Base-by-base conservation (phyloP, 2,329 filamentous ascomycete species). In the Cladophialophora yegresii region DNA sequence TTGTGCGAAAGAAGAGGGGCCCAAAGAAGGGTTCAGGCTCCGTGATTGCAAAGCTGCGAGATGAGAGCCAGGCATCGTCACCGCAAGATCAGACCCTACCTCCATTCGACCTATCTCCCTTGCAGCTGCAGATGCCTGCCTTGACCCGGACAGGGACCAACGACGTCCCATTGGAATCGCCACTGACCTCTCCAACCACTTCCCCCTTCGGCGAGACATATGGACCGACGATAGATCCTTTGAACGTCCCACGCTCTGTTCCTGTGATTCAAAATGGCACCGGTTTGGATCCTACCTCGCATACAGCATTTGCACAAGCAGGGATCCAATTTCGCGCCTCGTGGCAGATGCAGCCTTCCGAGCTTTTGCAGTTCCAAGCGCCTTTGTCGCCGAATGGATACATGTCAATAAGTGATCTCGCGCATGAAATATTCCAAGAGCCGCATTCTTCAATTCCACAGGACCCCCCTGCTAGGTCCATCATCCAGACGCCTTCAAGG, bases 21-120 rank as follows among this genome's bases (percentile, higher is more conserved):
- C 70, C 70, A 20, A 71, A 71, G 64, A 71, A 71, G 54, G 70
- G 70, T 32, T 71, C 70, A 49, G 70, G 70, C n/a, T 71, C 69
- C 7, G 69, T 71, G 28, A 71, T 71, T 45, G 69, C 70, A 32
- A 70, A 68, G 61, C 62, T 71, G 55, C 63, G 70, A 40, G 70
- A 70, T 61, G 70, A 71, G 55, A 63, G 55, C 33, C 65, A 65
- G 20, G 59, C 68, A 12, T 54, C 53, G 6, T 53, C 65, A 23
- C 40, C 57, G 9, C 66, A 71, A 54, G 70, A 70, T 43, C 43
- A 55, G n/a, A 62, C 51, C 47, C 61, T 71, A 6, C 70, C 70
- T n/a, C 54, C 67, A 26, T 70, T 71, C 57, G 67, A 71, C 43
- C 61, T 70, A 10, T 65, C 67, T 3, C 58, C 61, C 20, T 51